Percentiles rank a stretch among this genome's conserved stretches.
Conservation (phyloP, 192 early-diverging fungal species). For the Podila epicladia region DNA sequence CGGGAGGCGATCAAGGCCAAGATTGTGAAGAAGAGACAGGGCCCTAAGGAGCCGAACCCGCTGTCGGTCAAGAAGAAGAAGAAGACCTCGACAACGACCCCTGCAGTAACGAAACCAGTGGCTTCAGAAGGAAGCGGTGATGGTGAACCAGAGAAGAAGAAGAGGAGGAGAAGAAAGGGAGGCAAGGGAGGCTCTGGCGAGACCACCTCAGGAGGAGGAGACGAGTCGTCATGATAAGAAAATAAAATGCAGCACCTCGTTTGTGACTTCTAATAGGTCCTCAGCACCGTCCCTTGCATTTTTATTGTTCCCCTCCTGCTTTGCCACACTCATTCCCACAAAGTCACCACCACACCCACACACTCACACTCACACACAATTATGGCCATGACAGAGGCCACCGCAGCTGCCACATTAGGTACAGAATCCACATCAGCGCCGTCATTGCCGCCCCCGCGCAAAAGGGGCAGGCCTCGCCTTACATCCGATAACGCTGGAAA, state of each 20-base stretch:
- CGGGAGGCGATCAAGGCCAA: constrained; percentile 41
- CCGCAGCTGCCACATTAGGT: no score
- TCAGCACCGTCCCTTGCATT: no score
- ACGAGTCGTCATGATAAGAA: constrained; percentile 19
- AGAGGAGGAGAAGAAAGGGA: constrained; percentile 29
- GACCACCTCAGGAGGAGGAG: neutral
- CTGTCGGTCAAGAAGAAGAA: constrained; percentile 91
- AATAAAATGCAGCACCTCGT: neutral
- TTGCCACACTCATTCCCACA: no score
- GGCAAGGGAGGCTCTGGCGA: constrained; percentile 20
- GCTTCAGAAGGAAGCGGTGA: neutral
- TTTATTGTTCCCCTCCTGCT: no score
- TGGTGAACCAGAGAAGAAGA: constrained; percentile 30
- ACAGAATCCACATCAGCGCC: no score
- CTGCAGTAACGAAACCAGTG: constrained; percentile 35
- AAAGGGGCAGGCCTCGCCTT: no score
- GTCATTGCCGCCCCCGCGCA: no score
- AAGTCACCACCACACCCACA: no score
- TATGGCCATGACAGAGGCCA: no score
- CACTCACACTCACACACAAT: no score
- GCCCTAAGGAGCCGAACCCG: constrained; percentile 87
- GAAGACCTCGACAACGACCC: constrained; percentile 14
- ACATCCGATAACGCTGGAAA: no score
- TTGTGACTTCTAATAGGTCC: no score
- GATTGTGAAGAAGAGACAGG: constrained; percentile 67